phyloP scores from a whole-genome alignment of 164 flowering plant genomes.

The Dillenia suffruticosa region DNA sequence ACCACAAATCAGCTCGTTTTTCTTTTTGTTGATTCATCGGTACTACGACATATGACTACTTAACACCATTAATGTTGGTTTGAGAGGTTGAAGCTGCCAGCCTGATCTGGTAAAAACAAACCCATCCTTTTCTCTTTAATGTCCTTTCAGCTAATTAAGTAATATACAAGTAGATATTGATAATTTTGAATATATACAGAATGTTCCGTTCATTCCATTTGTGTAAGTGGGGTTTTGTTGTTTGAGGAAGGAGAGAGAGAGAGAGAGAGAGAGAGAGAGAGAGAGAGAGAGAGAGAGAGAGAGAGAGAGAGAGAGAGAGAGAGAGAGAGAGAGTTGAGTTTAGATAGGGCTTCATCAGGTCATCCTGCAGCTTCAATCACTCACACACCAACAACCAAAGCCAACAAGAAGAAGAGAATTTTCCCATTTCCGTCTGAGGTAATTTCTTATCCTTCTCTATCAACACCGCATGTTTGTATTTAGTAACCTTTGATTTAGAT shows the following conservation, averaged over 20 bases:
- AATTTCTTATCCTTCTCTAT: no score
- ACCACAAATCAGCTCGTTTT: not conserved
- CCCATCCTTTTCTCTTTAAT: conserved; percentile 2
- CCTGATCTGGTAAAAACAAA: conserved; percentile 56
- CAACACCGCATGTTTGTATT: no score
- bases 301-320: no score
- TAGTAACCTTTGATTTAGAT: no score
- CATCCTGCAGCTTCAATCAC: conserved; percentile 71
- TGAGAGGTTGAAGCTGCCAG: conserved; percentile 88
- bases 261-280: no score
- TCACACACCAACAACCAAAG: conserved; percentile 36
- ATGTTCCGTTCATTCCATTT: not conserved
- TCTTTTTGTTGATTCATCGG: not conserved
- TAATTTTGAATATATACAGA: not conserved
- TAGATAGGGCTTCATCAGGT: conserved; percentile 34
- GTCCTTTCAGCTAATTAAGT: no score
- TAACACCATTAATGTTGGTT: conserved; percentile 31
- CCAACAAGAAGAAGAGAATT: no score
- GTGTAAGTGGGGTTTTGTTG: no score
- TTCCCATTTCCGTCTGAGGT: no score
- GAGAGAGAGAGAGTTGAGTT: not conserved
- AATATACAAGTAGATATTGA: not conserved
- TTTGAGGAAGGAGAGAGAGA: no score
- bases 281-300: no score
- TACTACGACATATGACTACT: not conserved